Percentiles rank a stretch among this genome's conserved stretches.
phyloP scores from a whole-genome alignment of 2,329 filamentous ascomycete genomes.

The Cryoendolithus antarcticus region DNA sequence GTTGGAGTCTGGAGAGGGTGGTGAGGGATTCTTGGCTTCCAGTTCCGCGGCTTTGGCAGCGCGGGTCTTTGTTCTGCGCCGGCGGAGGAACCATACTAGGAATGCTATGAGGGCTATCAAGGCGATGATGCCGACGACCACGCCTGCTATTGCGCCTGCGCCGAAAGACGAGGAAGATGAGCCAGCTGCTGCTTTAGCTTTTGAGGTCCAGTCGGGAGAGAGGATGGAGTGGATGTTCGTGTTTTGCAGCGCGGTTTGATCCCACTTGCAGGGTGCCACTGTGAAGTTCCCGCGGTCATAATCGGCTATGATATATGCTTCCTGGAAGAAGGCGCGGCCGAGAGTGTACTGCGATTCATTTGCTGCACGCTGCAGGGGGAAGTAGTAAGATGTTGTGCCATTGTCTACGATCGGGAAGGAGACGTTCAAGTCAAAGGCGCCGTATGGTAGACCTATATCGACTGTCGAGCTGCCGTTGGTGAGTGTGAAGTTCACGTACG shows the following conservation, averaged over 20 bases:
- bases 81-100: slow-evolving; percentile 17
- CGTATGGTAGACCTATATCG: slow-evolving; percentile 25
- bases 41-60: slow-evolving; percentile 11
- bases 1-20: slow-evolving; percentile 4
- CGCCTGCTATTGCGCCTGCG: slow-evolving; percentile 23
- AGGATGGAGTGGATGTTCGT: slow-evolving; percentile 18
- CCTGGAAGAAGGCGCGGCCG: slow-evolving; percentile 26
- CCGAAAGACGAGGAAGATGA: slow-evolving; percentile 11
- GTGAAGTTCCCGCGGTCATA: slow-evolving; percentile 26
- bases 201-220: slow-evolving; percentile 10
- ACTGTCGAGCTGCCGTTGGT: slow-evolving; percentile 15
- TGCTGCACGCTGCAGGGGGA: slow-evolving; percentile 22
- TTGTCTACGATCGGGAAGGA: slow-evolving; percentile 18
- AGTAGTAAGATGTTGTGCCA: slow-evolving; percentile 20
- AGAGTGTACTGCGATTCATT: slow-evolving; percentile 25
- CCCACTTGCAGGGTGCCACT: slow-evolving; percentile 24
- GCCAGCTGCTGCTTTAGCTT: slow-evolving; percentile 1
- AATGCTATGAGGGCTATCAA: slow-evolving; percentile 15
- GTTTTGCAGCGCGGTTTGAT: slow-evolving; percentile 11
- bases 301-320: slow-evolving; percentile 27
- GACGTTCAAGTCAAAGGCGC: slow-evolving; percentile 23
- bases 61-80: slow-evolving; percentile 16
- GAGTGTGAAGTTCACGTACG: slow-evolving; percentile 24
- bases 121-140: slow-evolving; percentile 21
- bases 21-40: slow-evolving; percentile 17